Evolutionary conservation across 768 basidiomycete genomes (phyloP).

Genomic region (Russula griseocarnosa): DNA sequence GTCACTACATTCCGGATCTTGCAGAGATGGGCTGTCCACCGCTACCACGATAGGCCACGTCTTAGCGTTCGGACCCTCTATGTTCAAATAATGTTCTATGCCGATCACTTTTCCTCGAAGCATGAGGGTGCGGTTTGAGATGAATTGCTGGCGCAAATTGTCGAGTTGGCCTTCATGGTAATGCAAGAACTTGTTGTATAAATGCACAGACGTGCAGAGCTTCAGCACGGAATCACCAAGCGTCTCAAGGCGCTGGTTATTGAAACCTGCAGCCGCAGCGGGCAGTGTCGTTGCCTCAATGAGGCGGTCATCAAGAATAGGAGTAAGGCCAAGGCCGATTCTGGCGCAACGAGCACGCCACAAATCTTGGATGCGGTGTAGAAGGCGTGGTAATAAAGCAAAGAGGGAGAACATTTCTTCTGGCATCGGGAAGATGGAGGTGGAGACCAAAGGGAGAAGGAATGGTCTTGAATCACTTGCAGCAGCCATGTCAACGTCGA

Average conservation of each 20-base stretch:
- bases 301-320: slow-evolving; percentile 53
- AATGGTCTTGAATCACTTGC: slow-evolving; percentile 28
- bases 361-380: slow-evolving; percentile 59
- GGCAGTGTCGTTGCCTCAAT: slow-evolving; percentile 78
- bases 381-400: slow-evolving; percentile 59
- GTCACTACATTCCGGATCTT: slow-evolving; percentile 25
- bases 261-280: slow-evolving; percentile 55
- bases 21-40: slow-evolving; percentile 38
- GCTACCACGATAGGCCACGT: slow-evolving; percentile 56
- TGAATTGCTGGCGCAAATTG: slow-evolving; percentile 54
- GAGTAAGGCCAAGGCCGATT: slow-evolving; percentile 55
- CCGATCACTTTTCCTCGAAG: slow-evolving; percentile 59
- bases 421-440: slow-evolving; percentile 54
- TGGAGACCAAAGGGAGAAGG: slow-evolving; percentile 45
- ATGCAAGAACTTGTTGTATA: slow-evolving; percentile 71
- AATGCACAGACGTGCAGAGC: slow-evolving; percentile 67
- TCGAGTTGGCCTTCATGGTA: slow-evolving; percentile 83
- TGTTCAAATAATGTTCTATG: slow-evolving; percentile 59
- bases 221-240: slow-evolving; percentile 83
- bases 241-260: slow-evolving; percentile 84
- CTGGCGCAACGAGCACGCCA: slow-evolving; percentile 56
- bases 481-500: slow-evolving; percentile 11
- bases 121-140: slow-evolving; percentile 71
- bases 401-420: slow-evolving; percentile 39
- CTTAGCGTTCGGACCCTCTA: slow-evolving; percentile 50